Conservation (phyloP, 441 rosid genomes). For the Euphorbia schlechtendalii region DNA sequence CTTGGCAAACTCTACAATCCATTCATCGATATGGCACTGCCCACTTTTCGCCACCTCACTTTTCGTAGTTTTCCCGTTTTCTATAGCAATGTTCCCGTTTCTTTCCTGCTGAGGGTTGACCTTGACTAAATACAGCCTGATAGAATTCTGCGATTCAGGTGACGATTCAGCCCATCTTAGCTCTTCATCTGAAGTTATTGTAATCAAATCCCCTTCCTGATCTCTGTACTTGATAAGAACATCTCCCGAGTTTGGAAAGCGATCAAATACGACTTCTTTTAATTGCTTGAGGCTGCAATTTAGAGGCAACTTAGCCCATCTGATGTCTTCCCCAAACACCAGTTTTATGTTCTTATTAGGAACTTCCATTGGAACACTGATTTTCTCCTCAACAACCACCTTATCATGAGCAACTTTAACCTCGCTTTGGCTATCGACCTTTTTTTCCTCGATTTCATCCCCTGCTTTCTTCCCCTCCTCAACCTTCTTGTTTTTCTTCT, state of each 20-base stretch:
- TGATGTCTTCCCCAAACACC: slow-evolving; percentile 84
- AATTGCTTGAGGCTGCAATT: slow-evolving; percentile 54
- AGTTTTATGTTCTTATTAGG: slow-evolving; percentile 60
- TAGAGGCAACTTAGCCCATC: slow-evolving; percentile 73
- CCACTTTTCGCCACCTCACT: slow-evolving; percentile 29
- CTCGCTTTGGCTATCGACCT: slow-evolving; percentile 26
- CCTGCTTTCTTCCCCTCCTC: slow-evolving; percentile 12
- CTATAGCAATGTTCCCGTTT: slow-evolving; percentile 19
- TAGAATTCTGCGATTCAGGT: slow-evolving; percentile 44
- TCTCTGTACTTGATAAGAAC: slow-evolving; percentile 76
- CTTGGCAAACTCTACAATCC: slow-evolving; percentile 83
- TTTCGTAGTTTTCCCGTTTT: slow-evolving; percentile 36
- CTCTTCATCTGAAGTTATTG: slow-evolving; percentile 79
- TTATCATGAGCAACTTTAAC: slow-evolving; percentile 51
- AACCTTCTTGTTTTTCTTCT: slow-evolving; percentile 36
- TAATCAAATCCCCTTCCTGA: slow-evolving; percentile 83
- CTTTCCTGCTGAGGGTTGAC: slow-evolving; percentile 46
- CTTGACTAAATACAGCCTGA: slow-evolving; percentile 62
- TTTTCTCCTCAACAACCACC: slow-evolving; percentile 37
- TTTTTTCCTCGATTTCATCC: slow-evolving; percentile 34
- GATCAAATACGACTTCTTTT: slow-evolving; percentile 62
- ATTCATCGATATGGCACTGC: slow-evolving; percentile 52
- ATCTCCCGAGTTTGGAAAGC: slow-evolving; percentile 54
- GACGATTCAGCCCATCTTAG: slow-evolving; percentile 60
- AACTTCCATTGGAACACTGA: slow-evolving; percentile 32